Evolutionary conservation across 2,329 filamentous ascomycete species (phyloP).

Genomic region (Mycosphaerella arachidis): DNA sequence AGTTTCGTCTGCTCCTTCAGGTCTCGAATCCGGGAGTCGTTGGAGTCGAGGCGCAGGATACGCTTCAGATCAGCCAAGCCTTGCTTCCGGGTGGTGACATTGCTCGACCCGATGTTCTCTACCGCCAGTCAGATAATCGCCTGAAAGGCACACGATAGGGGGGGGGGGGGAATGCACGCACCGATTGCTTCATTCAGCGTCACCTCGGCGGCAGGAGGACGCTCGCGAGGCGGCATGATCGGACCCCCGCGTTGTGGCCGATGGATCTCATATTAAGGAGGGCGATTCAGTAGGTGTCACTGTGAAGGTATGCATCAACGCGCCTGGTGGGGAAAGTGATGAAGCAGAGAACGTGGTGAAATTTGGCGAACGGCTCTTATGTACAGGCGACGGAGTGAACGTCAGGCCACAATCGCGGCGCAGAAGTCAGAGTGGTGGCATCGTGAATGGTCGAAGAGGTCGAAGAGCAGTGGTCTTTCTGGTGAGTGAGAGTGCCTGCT

Average conservation of each 20-base stretch:
- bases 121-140: neutral
- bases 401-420: neutral
- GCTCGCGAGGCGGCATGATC: neutral
- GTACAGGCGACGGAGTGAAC: neutral
- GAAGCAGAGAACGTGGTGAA: neutral
- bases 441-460: neutral
- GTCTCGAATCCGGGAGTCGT: slow-evolving; percentile 35
- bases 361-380: neutral
- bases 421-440: neutral
- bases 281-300: neutral
- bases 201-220: slow-evolving; percentile 3
- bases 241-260: neutral
- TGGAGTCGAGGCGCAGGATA: slow-evolving; percentile 52
- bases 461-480: neutral
- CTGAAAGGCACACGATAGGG: neutral
- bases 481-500: neutral
- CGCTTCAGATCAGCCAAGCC: slow-evolving; percentile 54
- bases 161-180: neutral
- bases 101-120: slow-evolving; percentile 41
- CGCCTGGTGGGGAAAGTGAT: neutral
- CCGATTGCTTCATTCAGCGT: slow-evolving; percentile 8
- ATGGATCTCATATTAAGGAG: neutral
- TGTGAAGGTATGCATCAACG: neutral
- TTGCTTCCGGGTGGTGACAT: slow-evolving; percentile 44
- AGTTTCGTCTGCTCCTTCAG: slow-evolving; percentile 77